These are phyloP conservation scores for Candida morakotiae DNA, from an alignment of 805 yeast species.

Conservation along the genomic window DNA sequence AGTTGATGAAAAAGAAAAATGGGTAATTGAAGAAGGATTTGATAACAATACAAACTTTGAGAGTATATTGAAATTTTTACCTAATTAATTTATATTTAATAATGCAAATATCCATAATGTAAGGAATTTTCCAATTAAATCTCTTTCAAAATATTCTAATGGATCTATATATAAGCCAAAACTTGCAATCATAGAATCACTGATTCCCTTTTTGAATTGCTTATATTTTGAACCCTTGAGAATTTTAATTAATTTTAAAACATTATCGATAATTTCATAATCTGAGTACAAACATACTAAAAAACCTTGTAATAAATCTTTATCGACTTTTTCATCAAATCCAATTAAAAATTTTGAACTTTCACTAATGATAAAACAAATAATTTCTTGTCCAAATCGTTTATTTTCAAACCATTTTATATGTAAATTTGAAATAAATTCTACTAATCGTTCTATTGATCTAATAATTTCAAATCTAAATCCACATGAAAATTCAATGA, in stretches of 20 bases:
- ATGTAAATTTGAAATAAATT: not conserved
- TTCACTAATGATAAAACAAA: conserved; percentile 2
- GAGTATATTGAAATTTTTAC: conserved; percentile 1
- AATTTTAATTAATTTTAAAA: not conserved
- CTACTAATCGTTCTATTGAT: conserved; percentile 3
- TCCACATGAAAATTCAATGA: conserved; percentile 6
- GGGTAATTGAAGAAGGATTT: conserved; percentile 48
- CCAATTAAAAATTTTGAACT: conserved; percentile 1
- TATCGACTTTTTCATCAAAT: not conserved
- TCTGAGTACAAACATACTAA: conserved; percentile 1
- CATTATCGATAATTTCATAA: conserved; percentile 1
- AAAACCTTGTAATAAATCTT: conserved; percentile 1
- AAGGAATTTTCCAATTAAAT: conserved; percentile 1
- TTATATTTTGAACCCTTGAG: conserved; percentile 1
- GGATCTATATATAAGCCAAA: conserved; percentile 2
- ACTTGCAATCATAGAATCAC: not conserved
- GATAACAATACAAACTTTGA: conserved; percentile 10
- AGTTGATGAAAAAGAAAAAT: conserved; percentile 24
- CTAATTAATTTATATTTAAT: conserved; percentile 2
- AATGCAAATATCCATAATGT: conserved; percentile 6
- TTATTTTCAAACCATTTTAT: not conserved
- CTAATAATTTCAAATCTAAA: conserved; percentile 3
- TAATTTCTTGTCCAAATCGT: conserved; percentile 3
- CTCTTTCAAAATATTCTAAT: not conserved
- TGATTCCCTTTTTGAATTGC: not conserved